Evolutionary conservation across 2,329 filamentous ascomycete genomes (phyloP).

Genomic region (Colletotrichum cereale): DNA sequence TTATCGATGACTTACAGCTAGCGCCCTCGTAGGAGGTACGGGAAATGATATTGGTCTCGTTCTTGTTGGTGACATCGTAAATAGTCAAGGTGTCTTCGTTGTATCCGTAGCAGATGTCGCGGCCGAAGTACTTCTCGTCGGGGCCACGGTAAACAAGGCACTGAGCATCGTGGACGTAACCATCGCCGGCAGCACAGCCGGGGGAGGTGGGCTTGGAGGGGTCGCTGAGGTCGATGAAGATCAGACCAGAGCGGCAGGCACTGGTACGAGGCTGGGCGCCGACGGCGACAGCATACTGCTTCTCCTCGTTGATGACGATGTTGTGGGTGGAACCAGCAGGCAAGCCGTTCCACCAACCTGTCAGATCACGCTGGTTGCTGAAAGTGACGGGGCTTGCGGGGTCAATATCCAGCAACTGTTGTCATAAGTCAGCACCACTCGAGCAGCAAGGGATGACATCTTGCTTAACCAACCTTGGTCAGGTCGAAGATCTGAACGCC

Average conservation of each 20-base stretch:
- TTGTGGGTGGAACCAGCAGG: slow-evolving; percentile 58
- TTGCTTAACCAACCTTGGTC: slow-evolving; percentile 49
- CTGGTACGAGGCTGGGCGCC: slow-evolving; percentile 52
- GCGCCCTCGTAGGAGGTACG: slow-evolving; percentile 66
- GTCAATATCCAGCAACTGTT: slow-evolving; percentile 58
- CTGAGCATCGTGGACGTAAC: slow-evolving; percentile 65
- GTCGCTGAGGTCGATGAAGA: slow-evolving; percentile 66
- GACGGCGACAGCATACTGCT: slow-evolving; percentile 57
- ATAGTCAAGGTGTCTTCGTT: slow-evolving; percentile 64
- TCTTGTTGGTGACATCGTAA: slow-evolving; percentile 64
- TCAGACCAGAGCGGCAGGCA: slow-evolving; percentile 61
- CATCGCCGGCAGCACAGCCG: slow-evolving; percentile 58
- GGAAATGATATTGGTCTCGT: slow-evolving; percentile 60
- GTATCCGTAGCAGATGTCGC: slow-evolving; percentile 66
- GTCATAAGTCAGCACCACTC: background rate
- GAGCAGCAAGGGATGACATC: slow-evolving; percentile 43
- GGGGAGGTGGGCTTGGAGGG: slow-evolving; percentile 62
- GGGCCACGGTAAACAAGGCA: slow-evolving; percentile 64
- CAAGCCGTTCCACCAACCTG: slow-evolving; percentile 48
- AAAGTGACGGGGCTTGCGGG: slow-evolving; percentile 53
- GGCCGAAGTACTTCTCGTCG: slow-evolving; percentile 57
- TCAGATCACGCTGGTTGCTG: slow-evolving; percentile 47
- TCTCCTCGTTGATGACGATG: slow-evolving; percentile 61
- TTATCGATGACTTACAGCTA: slow-evolving; percentile 11
- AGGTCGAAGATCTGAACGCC: slow-evolving; percentile 73